Base-by-base conservation (phyloP, 83 land plant genomes). In the Larix sibirica region DNA sequence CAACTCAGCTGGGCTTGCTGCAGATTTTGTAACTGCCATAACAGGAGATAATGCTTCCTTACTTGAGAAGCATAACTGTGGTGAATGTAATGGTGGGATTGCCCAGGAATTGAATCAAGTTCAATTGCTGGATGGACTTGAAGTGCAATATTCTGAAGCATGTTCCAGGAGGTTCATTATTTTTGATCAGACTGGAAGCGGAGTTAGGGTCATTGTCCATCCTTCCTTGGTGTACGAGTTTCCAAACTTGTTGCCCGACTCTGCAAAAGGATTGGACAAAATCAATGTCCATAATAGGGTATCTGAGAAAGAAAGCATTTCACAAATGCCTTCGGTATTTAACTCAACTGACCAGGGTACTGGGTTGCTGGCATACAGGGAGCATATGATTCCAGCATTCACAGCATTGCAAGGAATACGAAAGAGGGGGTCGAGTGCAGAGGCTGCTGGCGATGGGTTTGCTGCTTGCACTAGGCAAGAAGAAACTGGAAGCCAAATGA, bases 101-200 rank as follows among this genome's bases (percentile, higher is more conserved):
- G 21, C 44, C n/a, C 21, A 69, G 40, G 58, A 50, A 73, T 42
- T 42, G 36, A 82, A 87, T 17, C 81, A 38, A 33, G 23, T 60
- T 6, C 56, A 28, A 17, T 79, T 78, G 2, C 76, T 83, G 44
- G 79, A 81, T 77, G 85, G 71, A 14, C n/a, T 92, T 71, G 86
- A 88, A 50, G 50, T 90, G 26, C 84, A 90, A 58, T 73, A 88
- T 12, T 86, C 87, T 82, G 88, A 86, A 23, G 79, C 61, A 28
- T 92, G 87, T 70, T 89, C 89, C 0, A 85, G 79, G 82, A 90
- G 88, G 65, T 90, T 86, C 75, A 84, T 92, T 59, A 86, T 92
- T 26, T 85, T 92, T 77, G 89, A 92, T 70, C 94, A 88, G 69
- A 90, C 89, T 82, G 84, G 85, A 69, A 54, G 83, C 7, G 62